Percentiles rank a stretch among this genome's conserved stretches.
Evolutionary conservation across 805 yeast species (phyloP).

Genomic region (Yamadazyma olivae): DNA sequence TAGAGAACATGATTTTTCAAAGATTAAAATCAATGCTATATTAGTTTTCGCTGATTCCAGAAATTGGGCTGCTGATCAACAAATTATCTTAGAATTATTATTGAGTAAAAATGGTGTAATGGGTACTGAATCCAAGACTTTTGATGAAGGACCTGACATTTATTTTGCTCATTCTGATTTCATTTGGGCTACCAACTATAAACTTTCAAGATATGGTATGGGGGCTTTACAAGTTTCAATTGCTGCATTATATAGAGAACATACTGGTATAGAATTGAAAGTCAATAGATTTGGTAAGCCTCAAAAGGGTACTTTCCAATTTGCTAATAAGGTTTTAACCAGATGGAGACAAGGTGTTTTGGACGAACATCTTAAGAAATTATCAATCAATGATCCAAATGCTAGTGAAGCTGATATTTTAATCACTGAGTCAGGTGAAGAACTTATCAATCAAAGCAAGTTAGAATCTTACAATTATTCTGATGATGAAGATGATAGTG

Average conservation of each 20-base stretch:
- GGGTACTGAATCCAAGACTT: slow-evolving; percentile 75
- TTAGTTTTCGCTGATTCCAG: slow-evolving; percentile 89
- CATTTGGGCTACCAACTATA: slow-evolving; percentile 89
- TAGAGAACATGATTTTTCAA: slow-evolving; percentile 60
- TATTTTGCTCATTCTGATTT: slow-evolving; percentile 91
- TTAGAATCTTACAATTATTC: slow-evolving; percentile 33
- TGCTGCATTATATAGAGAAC: slow-evolving; percentile 80
- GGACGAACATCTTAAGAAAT: slow-evolving; percentile 66
- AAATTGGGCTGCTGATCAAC: slow-evolving; percentile 93
- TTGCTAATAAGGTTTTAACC: slow-evolving; percentile 73
- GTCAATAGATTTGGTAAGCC: slow-evolving; percentile 90
- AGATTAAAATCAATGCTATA: slow-evolving; percentile 71
- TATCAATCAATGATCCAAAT: slow-evolving; percentile 41
- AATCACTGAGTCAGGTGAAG: slow-evolving; percentile 43
- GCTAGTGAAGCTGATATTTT: slow-evolving; percentile 41
- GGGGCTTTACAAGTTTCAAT: slow-evolving; percentile 90
- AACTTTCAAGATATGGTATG: slow-evolving; percentile 84
- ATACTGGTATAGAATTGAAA: slow-evolving; percentile 76
- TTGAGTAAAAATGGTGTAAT: slow-evolving; percentile 74
- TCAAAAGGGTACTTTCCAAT: slow-evolving; percentile 80
- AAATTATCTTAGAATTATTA: slow-evolving; percentile 77
- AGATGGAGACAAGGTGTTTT: slow-evolving; percentile 77
- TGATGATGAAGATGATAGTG: slow-evolving; percentile 23
- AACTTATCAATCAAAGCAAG: slow-evolving; percentile 40
- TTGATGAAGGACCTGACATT: slow-evolving; percentile 75